Conservation (phyloP, 108 stramenopile species). For the Cyclostephanos invisitatus region DNA sequence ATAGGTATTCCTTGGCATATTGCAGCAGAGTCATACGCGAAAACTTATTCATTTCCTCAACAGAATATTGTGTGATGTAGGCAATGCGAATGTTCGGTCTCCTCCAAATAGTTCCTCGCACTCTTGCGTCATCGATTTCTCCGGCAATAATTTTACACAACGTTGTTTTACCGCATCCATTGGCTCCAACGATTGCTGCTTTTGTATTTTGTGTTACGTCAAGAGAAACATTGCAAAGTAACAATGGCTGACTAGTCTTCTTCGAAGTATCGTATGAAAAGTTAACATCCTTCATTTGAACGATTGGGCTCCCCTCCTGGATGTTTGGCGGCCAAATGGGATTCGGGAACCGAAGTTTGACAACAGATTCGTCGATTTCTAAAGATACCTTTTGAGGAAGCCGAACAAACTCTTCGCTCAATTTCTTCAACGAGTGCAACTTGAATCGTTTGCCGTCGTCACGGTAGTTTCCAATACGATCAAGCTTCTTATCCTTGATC, state of each 20-base stretch:
- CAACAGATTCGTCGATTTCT: conserved; percentile 67
- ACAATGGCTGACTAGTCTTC: background rate
- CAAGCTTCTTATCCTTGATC: conserved; percentile 70
- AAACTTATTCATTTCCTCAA: conserved; percentile 84
- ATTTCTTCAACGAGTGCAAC: conserved; percentile 42
- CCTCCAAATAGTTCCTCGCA: conserved; percentile 50
- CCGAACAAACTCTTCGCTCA: conserved; percentile 45
- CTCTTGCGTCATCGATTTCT: conserved; percentile 62
- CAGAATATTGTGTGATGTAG: conserved; percentile 84
- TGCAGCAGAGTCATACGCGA: conserved; percentile 71
- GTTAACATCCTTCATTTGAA: conserved; percentile 55
- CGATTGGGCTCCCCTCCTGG: conserved; percentile 21
- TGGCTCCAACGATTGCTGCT: conserved; percentile 86
- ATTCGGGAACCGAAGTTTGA: conserved; percentile 67
- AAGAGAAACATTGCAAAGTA: conserved; percentile 50
- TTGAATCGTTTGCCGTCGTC: conserved; percentile 70
- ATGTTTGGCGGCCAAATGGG: conserved; percentile 58
- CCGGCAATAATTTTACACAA: conserved; percentile 83
- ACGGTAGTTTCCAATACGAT: conserved; percentile 65
- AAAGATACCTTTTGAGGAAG: conserved; percentile 61
- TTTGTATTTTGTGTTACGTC: conserved; percentile 67
- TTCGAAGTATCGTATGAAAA: conserved; percentile 51
- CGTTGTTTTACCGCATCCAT: conserved; percentile 89
- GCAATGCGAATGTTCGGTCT: conserved; percentile 77
- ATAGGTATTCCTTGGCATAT: conserved; percentile 55